A percentile compares a stretch with the other conserved stretches of the same genome.
Conservation (phyloP, 148 eudicot species). For the Fagopyrum esculentum region DNA sequence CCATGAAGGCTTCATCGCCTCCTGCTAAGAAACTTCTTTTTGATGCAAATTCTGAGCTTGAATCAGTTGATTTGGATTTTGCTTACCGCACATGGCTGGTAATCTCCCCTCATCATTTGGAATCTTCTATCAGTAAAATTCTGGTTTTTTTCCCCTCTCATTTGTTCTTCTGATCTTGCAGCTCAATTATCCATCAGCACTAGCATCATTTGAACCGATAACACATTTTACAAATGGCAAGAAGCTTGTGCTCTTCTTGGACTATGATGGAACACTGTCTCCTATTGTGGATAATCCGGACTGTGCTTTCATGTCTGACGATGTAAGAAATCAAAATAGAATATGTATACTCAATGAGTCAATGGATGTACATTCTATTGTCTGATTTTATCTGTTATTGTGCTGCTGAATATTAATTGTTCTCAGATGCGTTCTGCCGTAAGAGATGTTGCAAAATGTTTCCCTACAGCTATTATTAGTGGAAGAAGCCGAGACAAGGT, state of each 20-base stretch:
- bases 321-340: conserved; percentile 34
- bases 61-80: conserved; percentile 38
- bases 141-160: conserved; percentile 7
- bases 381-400: not conserved
- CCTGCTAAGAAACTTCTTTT: conserved; percentile 46
- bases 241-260: conserved; percentile 77
- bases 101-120: conserved; percentile 4
- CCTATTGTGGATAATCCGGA: conserved; percentile 98
- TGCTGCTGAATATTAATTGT: conserved; percentile 1
- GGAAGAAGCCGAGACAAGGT: conserved; percentile 99
- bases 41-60: conserved; percentile 33
- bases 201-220: conserved; percentile 68
- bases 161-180: conserved; percentile 18
- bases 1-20: conserved; percentile 93
- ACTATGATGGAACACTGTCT: conserved; percentile 96
- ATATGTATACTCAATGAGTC: not conserved
- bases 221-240: conserved; percentile 62
- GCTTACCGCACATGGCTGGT: conserved; percentile 79
- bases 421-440: conserved; percentile 84
- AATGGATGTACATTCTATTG: not conserved
- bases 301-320: conserved; percentile 74
- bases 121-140: not conserved
- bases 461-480: conserved; percentile 92
- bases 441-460: conserved; percentile 64
- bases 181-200: conserved; percentile 98